phyloP scores from a whole-genome alignment of 2,329 filamentous ascomycete genomes.

The Aspergillus glaucus region DNA sequence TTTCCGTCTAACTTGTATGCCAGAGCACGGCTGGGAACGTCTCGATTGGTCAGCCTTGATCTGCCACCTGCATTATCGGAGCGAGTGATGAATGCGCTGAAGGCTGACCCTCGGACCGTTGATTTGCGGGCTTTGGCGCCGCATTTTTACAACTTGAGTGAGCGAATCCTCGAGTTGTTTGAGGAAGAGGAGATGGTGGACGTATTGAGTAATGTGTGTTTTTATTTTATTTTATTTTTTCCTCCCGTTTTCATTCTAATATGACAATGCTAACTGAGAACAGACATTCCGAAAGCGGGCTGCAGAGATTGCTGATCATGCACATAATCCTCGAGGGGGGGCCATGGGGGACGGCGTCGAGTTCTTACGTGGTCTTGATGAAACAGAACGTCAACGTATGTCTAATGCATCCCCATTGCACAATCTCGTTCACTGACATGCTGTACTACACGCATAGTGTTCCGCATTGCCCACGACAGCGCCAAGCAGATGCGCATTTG shows the following conservation, averaged over 20 bases:
- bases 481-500: slow-evolving; percentile 64
- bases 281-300: slow-evolving; percentile 76
- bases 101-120: slow-evolving; percentile 81
- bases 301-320: slow-evolving; percentile 78
- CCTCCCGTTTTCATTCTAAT: neutral
- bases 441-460: slow-evolving; percentile 42
- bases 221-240: neutral
- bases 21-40: slow-evolving; percentile 39
- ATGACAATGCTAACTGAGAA: slow-evolving; percentile 1
- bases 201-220: slow-evolving; percentile 53
- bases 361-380: slow-evolving; percentile 81
- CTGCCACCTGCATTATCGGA: slow-evolving; percentile 70
- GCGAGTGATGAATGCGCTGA: slow-evolving; percentile 80
- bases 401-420: slow-evolving; percentile 1
- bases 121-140: slow-evolving; percentile 75
- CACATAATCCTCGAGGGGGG: slow-evolving; percentile 72
- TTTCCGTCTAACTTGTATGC: slow-evolving; percentile 1
- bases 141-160: slow-evolving; percentile 82
- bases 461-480: slow-evolving; percentile 67
- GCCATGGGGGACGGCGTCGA: slow-evolving; percentile 63
- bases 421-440: slow-evolving; percentile 11
- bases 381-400: slow-evolving; percentile 69
- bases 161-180: slow-evolving; percentile 81
- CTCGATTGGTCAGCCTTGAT: slow-evolving; percentile 69
- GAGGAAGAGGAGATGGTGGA: slow-evolving; percentile 78